Base-by-base conservation (phyloP, 1,284 basidiomycete species). In the Trichosporon sp. region DNA sequence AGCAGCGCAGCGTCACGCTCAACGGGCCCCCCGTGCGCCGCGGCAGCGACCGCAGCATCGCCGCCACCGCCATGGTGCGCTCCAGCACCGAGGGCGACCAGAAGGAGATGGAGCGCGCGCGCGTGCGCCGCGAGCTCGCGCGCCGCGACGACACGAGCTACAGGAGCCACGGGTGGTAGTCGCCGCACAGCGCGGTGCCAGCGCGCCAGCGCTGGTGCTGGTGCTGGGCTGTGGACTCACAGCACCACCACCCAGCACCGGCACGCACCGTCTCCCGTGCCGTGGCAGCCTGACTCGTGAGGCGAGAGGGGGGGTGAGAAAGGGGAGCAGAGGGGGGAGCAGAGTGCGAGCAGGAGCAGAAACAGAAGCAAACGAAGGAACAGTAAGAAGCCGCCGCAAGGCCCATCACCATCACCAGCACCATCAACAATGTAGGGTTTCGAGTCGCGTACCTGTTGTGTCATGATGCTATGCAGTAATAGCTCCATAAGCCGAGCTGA, bases 121-220 rank as follows among this genome's bases (percentile, higher is more conserved):
- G 74, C 21, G 67, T 73, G 31, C 72, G 69, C 62, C 68, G 72
- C 31, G 76, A 77, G 65, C 66, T 77, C 47, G 72, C 70, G 8
- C 73, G 72, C 64, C 68, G 69, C 13, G 75, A 72, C 29, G 78
- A 81, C 68, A 77, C 75, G 18, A 76, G 78, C 68, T 82, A 81
- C 73, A 69, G 81, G 23, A 68, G 69, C 21, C 81, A 82, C 72
- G 81, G 81, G 21, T 82, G 81, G 81, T 82, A 64, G 62, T 3
- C 38, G 38, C 11, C 38, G 7, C 38, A 18, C 15, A 42, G 38
- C 38, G 34, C 34, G 12, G 34, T 12, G 34, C 5, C 12, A 34
- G 34, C 34, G 38, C 38, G 38, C 38, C 3, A 42, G 38, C 38
- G 38, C 32, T 32, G 32, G 9, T 5, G 35, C 11, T 12, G 35